phyloP scores from a whole-genome alignment of 2,329 filamentous ascomycete genomes.

The Hyphodiscus sp. region DNA sequence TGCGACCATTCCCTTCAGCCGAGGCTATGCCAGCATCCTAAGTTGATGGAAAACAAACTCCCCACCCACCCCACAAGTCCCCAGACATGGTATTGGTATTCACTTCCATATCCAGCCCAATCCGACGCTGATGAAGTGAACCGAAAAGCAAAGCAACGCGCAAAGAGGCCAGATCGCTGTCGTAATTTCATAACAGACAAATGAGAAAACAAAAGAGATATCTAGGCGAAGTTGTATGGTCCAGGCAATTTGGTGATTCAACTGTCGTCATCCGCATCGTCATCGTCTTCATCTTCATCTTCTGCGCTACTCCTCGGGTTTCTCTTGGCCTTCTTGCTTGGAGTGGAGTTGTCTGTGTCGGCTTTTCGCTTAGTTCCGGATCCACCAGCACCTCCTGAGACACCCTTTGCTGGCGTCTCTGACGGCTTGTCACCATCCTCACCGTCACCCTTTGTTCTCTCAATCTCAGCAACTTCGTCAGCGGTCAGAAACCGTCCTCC shows the following conservation, averaged over 20 bases:
- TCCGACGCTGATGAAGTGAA: constrained; percentile 16
- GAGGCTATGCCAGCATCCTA: constrained; percentile 13
- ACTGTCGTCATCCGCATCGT: constrained; percentile 24
- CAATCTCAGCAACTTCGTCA: constrained; percentile 88
- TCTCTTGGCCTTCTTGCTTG: constrained; percentile 48
- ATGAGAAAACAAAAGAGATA: constrained; percentile 18
- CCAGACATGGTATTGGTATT: constrained; percentile 7
- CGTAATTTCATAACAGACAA: constrained; percentile 25
- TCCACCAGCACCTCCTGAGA: constrained; percentile 23
- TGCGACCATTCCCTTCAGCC: constrained; percentile 2
- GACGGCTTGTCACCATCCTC: constrained; percentile 31
- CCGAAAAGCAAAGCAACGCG: constrained; percentile 10
- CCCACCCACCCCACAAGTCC: constrained; percentile 8
- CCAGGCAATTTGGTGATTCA: constrained; percentile 9
- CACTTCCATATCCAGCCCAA: constrained; percentile 10
- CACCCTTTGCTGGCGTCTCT: constrained; percentile 26
- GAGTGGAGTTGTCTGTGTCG: constrained; percentile 39
- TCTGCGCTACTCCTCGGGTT: constrained; percentile 28
- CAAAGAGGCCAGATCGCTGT: constrained; percentile 21
- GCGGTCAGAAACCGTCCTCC: constrained; percentile 94
- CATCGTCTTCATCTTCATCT: constrained; percentile 31
- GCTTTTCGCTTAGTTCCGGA: constrained; percentile 56
- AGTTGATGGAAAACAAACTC: constrained; percentile 10
- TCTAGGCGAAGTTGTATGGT: neutral
- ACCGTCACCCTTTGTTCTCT: constrained; percentile 48